A percentile compares a stretch with the other conserved stretches of the same genome.
Evolutionary conservation across 129 eudicot genomes (phyloP).

Genomic region (Lactuca sativa): DNA sequence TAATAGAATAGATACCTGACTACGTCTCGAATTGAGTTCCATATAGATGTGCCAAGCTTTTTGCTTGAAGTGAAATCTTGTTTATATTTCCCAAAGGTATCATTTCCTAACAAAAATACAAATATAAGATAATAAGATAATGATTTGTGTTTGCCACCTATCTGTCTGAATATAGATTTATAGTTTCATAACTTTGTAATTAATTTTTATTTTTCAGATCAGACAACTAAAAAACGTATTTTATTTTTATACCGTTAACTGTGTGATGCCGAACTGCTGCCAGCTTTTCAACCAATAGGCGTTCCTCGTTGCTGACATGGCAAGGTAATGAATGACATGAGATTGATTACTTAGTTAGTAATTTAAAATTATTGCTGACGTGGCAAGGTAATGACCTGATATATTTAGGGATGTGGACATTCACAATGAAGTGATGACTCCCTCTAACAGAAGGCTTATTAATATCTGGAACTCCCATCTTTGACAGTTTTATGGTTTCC

Average conservation of each 20-base stretch:
- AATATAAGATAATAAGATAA: background rate
- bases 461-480: slow-evolving; percentile 87
- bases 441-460: slow-evolving; percentile 72
- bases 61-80: slow-evolving; percentile 32
- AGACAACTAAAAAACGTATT: too few species aligned
- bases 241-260: slow-evolving; percentile 28
- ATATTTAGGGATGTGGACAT: slow-evolving; percentile 68
- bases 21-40: slow-evolving; percentile 55
- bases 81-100: slow-evolving; percentile 26
- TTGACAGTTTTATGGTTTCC: slow-evolving; percentile 57
- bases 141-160: too few species aligned
- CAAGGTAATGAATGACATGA: slow-evolving; percentile 1
- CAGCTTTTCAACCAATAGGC: slow-evolving; percentile 62
- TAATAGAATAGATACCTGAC: slow-evolving; percentile 34
- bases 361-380: background rate
- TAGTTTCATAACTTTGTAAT: background rate
- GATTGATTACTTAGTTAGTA: slow-evolving; percentile 3
- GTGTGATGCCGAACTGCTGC: slow-evolving; percentile 48
- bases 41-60: slow-evolving; percentile 34
- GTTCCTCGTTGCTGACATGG: slow-evolving; percentile 65
- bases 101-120: slow-evolving; percentile 17
- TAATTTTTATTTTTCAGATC: background rate
- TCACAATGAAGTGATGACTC: slow-evolving; percentile 72
- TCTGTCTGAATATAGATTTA: too few species aligned
- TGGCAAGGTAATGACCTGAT: slow-evolving; percentile 46